Conservation (phyloP, 495 filamentous ascomycete species). For the Neurospora sp. region DNA sequence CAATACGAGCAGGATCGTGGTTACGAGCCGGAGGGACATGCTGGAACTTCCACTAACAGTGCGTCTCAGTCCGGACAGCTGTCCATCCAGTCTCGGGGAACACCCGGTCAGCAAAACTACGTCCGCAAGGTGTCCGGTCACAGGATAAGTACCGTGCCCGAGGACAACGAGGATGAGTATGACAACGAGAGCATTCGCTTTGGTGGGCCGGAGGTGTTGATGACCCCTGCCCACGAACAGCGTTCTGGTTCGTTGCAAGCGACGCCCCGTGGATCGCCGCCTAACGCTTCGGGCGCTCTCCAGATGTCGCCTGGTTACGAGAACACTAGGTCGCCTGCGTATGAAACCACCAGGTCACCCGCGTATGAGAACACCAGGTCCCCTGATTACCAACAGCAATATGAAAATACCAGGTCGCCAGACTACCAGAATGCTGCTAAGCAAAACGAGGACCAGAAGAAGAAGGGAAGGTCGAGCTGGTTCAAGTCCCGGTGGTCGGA, state of each 20-base stretch:
- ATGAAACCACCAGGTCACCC: conserved; percentile 13
- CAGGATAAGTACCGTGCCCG: conserved; percentile 80
- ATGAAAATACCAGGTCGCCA: conserved; percentile 29
- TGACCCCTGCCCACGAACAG: conserved; percentile 34
- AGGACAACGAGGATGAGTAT: conserved; percentile 63
- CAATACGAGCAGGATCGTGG: conserved; percentile 52
- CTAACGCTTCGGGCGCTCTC: conserved; percentile 36
- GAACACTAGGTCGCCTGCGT: conserved; percentile 8
- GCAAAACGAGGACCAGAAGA: conserved; percentile 72
- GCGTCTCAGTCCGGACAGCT: conserved; percentile 67
- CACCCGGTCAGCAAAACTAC: conserved; percentile 46
- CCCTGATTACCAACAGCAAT: conserved; percentile 32
- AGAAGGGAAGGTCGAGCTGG: conserved; percentile 85
- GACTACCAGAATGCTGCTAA: conserved; percentile 32
- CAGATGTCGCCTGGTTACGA: conserved; percentile 35
- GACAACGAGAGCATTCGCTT: conserved; percentile 38
- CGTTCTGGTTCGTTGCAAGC: conserved; percentile 42
- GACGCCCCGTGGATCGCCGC: conserved; percentile 61
- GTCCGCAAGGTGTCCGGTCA: conserved; percentile 59
- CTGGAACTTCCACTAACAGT: conserved; percentile 63
- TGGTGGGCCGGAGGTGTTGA: conserved; percentile 35
- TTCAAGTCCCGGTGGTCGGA: conserved; percentile 96
- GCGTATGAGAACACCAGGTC: conserved; percentile 32
- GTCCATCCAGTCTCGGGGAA: conserved; percentile 53
- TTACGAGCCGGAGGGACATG: conserved; percentile 76